Base-by-base conservation (phyloP, 2,329 filamentous ascomycete species). In the Tolypocladium nubicola region DNA sequence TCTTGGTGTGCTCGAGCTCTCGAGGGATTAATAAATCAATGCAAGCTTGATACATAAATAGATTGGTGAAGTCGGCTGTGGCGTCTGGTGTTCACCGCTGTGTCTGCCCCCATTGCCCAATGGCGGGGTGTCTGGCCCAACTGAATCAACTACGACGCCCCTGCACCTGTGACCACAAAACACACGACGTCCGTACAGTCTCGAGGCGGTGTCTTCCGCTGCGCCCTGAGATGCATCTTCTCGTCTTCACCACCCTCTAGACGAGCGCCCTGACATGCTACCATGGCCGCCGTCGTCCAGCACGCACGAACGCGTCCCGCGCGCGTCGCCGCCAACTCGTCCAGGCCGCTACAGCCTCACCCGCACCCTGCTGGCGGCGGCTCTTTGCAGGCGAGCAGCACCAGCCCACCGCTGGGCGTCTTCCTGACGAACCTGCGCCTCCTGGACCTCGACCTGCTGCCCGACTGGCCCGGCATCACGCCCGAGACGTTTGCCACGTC, bases 401-500 rank as follows among this genome's bases (percentile, higher is more conserved):
- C 41, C 53, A 33, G 39, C 33, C 23, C 54, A n/a, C 59, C 67
- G 6, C 49, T 73, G 33, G 64, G 68, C 19, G 55, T 72, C 50
- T 94, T 97, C 68, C 76, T 96, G 55, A 90, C 87, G 40, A 96
- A 96, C 68, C 73, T 97, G 45, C 87, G 86, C 43, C 81, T 97
- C 3, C 79, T 99, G 33, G 84, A 95, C 65, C 80, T 97, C 37
- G 88, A 96, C 66, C 75, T 80, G 54, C 80, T 80, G 0, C 76
- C 83, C 1, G 90, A 95, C 72, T 97, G 92, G 89, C 93, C 93
- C 0, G 79, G 74, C 21, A 88, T 97, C 57, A 85, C 82, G 1
- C 68, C 79, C 0, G 78, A 86, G 54, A 88, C 87, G 2, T 90
- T 97, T 67, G 82, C 83, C 3, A 56, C 62, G 1, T 76, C 79